A percentile compares a stretch with the other conserved stretches of the same genome.
Evolutionary conservation across 2,329 filamentous ascomycete species (phyloP).

Genomic region (Teratosphaeria viscida): DNA sequence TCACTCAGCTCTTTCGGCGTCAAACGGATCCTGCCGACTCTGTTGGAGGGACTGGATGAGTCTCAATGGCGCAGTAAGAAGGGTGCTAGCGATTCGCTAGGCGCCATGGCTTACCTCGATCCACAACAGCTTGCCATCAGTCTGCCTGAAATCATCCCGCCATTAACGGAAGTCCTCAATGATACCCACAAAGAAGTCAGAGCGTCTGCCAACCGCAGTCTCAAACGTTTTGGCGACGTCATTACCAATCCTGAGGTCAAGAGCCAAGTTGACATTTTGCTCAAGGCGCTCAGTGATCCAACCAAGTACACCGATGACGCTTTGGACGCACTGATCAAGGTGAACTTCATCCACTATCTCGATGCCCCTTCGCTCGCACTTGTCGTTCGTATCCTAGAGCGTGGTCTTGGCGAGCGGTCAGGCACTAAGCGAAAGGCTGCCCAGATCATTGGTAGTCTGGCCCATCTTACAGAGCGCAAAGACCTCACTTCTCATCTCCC

Average conservation of each 20-base stretch:
- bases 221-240: constrained; percentile 97
- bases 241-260: constrained; percentile 98
- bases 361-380: constrained; percentile 91
- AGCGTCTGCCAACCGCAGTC: constrained; percentile 79
- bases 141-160: constrained; percentile 91
- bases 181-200: constrained; percentile 98
- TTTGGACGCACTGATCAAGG: constrained; percentile 86
- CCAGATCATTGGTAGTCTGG: constrained; percentile 94
- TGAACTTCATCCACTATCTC: constrained; percentile 98
- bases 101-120: constrained; percentile 97
- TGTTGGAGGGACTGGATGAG: constrained; percentile 86
- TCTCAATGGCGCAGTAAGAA: constrained; percentile 98
- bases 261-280: constrained; percentile 75
- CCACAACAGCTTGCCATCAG: constrained; percentile 88
- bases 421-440: constrained; percentile 92
- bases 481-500: constrained; percentile 86
- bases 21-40: constrained; percentile 82
- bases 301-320: constrained; percentile 96
- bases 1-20: constrained; percentile 92
- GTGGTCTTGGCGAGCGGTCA: constrained; percentile 81
- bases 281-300: constrained; percentile 93
- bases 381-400: constrained; percentile 88
- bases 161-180: constrained; percentile 84
- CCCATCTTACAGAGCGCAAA: constrained; percentile 91
- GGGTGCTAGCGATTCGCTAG: constrained; percentile 89